phyloP scores from a whole-genome alignment of 2,329 filamentous ascomycete species.

The Pezicula carpinea region DNA sequence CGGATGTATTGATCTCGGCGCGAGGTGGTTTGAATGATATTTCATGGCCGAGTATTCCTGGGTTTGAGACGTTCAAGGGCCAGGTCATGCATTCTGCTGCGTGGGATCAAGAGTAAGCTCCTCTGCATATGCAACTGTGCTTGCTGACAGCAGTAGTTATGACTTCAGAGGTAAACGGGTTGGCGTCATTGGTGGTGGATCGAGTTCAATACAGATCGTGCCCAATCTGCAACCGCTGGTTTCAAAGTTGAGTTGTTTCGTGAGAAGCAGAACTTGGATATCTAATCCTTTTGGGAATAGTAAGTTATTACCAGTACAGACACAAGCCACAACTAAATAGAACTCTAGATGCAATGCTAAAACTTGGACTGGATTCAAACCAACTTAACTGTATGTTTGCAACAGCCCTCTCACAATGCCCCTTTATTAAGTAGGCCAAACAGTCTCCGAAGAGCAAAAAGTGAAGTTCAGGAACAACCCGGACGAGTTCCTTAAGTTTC shows the following conservation, averaged over 20 bases:
- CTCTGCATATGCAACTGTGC: neutral
- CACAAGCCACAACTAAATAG: too few species aligned
- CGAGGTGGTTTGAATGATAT: conserved; percentile 3
- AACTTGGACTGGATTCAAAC: conserved; percentile 37
- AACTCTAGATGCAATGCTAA: conserved; percentile 30
- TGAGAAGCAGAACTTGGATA: conserved; percentile 47
- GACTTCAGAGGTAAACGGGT: conserved; percentile 44
- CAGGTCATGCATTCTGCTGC: conserved; percentile 37
- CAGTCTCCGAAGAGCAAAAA: conserved; percentile 30
- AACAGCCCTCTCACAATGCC: neutral
- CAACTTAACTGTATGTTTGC: conserved; percentile 32
- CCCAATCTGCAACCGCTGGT: conserved; percentile 43
- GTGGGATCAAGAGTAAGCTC: conserved; percentile 41
- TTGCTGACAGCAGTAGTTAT: conserved; percentile 28
- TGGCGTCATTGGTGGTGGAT: conserved; percentile 48
- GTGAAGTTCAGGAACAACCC: conserved; percentile 34
- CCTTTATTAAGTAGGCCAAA: neutral
- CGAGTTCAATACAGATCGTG: conserved; percentile 48
- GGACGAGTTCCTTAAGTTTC: conserved; percentile 33
- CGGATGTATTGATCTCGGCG: conserved; percentile 6
- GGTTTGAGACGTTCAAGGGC: conserved; percentile 40
- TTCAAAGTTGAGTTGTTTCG: conserved; percentile 38
- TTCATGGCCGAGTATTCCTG: conserved; percentile 38
- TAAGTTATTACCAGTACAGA: too few species aligned
- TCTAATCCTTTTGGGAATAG: conserved; percentile 40